Evolutionary conservation across 1,139 yeast species (phyloP), one percentile per base, ranked within the genome.

Genomic region (Yamadazyma pseudoaaseri): DNA sequence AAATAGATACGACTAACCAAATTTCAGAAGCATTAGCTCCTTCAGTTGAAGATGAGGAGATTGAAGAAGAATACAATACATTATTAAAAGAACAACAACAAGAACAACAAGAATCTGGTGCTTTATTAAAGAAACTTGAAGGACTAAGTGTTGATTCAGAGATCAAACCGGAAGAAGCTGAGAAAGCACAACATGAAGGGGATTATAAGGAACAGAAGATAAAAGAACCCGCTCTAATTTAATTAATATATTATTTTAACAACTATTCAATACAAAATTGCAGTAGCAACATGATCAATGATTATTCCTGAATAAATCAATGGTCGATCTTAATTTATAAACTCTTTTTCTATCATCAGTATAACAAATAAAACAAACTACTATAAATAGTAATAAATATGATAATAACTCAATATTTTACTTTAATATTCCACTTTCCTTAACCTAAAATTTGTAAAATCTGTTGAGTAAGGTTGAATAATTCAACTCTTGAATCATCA

Each of bases 391-490:
- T n/a, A n/a, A n/a, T n/a, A n/a, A n/a, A n/a, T n/a, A n/a, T n/a
- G n/a, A n/a, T n/a, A n/a, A n/a, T n/a, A n/a, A n/a, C n/a, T n/a
- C n/a, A n/a, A n/a, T n/a, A n/a, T n/a, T n/a, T n/a, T n/a, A n/a
- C n/a, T n/a, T n/a, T n/a, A n/a, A n/a, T n/a, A n/a, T n/a, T n/a
- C n/a, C n/a, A n/a, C n/a, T n/a, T n/a, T 18, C 21, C n/a, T 46
- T 39, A 68, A 27, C 76, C 76, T 45, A 70, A 62, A 29, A 70
- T 70, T 53, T 70, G 76, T 52, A 83, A 68, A 37, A 84, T 83
- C 64, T 84, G 94, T 56, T 81, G 87, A n/a, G 90, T 81, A 52
- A 84, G 72, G 52, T 81, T 82, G 54, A 79, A 81, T 48, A 83
- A 71, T 57, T 84, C 92, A 49, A 69, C 79, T 63, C 75, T 80